phyloP scores from a whole-genome alignment of 2,329 filamentous ascomycete genomes.

The Claviceps spartinae region DNA sequence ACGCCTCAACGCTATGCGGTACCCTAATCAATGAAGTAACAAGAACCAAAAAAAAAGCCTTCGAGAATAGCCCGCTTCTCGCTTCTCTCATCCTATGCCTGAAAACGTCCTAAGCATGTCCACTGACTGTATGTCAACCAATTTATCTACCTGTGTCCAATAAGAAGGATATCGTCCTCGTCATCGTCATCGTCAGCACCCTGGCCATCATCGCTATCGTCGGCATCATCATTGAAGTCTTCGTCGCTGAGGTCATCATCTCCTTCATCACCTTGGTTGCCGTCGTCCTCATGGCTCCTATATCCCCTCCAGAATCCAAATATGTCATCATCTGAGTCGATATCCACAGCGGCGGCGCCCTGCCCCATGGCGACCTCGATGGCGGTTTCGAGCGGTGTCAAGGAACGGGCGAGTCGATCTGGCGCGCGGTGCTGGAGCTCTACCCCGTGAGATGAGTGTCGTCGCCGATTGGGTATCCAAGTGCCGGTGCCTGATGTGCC shows the following conservation, averaged over 20 bases:
- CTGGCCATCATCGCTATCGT: constrained; percentile 33
- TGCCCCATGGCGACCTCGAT: constrained; percentile 15
- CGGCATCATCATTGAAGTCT: constrained; percentile 32
- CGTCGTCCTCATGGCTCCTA: constrained; percentile 21
- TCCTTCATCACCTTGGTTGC: constrained; percentile 29
- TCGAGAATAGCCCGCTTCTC: not conserved
- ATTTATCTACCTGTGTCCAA: constrained; percentile 33
- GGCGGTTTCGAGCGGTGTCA: constrained; percentile 24
- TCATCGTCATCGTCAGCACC: constrained; percentile 26
- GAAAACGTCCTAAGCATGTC: no score
- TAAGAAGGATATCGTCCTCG: constrained; percentile 35
- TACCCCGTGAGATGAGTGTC: constrained; percentile 26
- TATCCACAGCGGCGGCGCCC: constrained; percentile 18
- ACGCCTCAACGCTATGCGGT: not conserved
- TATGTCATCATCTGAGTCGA: constrained; percentile 41
- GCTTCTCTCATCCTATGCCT: not conserved
- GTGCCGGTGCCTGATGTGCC: constrained; percentile 2
- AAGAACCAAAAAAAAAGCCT: not conserved
- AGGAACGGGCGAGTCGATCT: constrained; percentile 31
- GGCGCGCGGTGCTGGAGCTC: constrained; percentile 20
- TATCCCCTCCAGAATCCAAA: constrained; percentile 42
- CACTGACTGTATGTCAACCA: no score
- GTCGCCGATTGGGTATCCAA: constrained; percentile 17
- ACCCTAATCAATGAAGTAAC: not conserved
- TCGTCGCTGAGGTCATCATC: constrained; percentile 29